Evolutionary conservation across 805 yeast genomes (phyloP).

Genomic region (Saturnispora dispora): DNA sequence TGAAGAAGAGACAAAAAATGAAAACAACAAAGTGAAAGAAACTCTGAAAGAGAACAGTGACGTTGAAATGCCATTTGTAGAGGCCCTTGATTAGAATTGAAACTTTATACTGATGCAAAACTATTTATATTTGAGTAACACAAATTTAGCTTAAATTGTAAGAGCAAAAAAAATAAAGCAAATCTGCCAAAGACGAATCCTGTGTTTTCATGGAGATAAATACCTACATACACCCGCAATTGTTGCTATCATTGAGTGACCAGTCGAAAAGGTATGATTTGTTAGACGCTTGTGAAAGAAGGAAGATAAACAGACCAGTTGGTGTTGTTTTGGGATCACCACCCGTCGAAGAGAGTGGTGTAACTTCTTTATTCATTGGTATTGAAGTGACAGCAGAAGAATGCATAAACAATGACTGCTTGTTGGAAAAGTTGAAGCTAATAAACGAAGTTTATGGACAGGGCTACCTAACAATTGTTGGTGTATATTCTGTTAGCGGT

Average conservation of each 20-base stretch:
- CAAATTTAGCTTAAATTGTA: not conserved
- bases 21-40: not conserved
- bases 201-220: not conserved
- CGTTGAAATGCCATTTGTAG: not conserved
- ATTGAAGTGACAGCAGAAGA: slow-evolving; percentile 8
- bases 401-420: not conserved
- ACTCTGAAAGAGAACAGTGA: not conserved
- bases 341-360: not conserved
- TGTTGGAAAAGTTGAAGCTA: slow-evolving; percentile 10
- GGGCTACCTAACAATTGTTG: slow-evolving; percentile 18
- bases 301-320: not conserved
- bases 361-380: slow-evolving; percentile 7
- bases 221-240: slow-evolving; percentile 8
- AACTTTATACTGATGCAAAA: not conserved
- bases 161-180: not conserved
- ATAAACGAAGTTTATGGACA: slow-evolving; percentile 19
- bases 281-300: too few species aligned
- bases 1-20: not conserved
- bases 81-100: not conserved
- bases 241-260: slow-evolving; percentile 11
- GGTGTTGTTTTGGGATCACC: slow-evolving; percentile 13
- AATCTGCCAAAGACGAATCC: not conserved
- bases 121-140: not conserved
- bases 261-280: slow-evolving; percentile 3
- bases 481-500: slow-evolving; percentile 14